Conservation (phyloP, 768 basidiomycete species). For the Boletellus ananiceps region DNA sequence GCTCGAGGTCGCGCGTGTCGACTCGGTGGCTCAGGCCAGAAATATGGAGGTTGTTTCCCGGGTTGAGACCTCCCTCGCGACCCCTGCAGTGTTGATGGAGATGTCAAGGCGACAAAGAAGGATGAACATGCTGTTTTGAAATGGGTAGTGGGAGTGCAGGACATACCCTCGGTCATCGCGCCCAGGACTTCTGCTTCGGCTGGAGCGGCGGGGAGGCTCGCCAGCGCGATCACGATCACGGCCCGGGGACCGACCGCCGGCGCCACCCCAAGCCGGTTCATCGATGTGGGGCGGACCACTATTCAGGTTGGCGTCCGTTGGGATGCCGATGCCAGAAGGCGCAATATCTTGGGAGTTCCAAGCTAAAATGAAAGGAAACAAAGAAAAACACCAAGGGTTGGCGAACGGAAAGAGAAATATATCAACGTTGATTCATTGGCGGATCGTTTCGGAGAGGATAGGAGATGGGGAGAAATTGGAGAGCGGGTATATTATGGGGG, state of each 20-base stretch:
- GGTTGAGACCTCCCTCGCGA: conserved; percentile 42
- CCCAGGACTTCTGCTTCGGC: conserved; percentile 79
- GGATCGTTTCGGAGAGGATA: conserved; percentile 24
- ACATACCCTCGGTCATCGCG: conserved; percentile 53
- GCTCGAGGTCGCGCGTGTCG: conserved; percentile 85
- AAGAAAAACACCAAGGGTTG: conserved; percentile 9
- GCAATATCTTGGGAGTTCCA: conserved; percentile 85
- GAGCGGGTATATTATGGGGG: conserved; percentile 8
- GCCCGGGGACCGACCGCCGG: conserved; percentile 40
- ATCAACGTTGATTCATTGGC: conserved; percentile 41
- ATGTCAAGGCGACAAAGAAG: neutral
- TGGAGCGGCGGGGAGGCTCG: conserved; percentile 59
- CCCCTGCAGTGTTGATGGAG: conserved; percentile 2
- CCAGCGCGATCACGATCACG: conserved; percentile 31
- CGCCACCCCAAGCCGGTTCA: conserved; percentile 49
- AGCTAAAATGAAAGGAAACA: conserved; percentile 46
- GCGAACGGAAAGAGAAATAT: conserved; percentile 34
- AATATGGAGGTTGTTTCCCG: conserved; percentile 64
- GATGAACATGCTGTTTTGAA: neutral
- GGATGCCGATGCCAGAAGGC: conserved; percentile 71
- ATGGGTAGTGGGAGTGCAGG: neutral
- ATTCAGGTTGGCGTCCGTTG: conserved; percentile 45
- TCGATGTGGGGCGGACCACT: conserved; percentile 47
- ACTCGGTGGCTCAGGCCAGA: conserved; percentile 56
- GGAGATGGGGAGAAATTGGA: conserved; percentile 13